A percentile compares a stretch with the other conserved stretches of the same genome.
phyloP scores from a whole-genome alignment of 2,329 filamentous ascomycete genomes.

The Phoma herbarum region DNA sequence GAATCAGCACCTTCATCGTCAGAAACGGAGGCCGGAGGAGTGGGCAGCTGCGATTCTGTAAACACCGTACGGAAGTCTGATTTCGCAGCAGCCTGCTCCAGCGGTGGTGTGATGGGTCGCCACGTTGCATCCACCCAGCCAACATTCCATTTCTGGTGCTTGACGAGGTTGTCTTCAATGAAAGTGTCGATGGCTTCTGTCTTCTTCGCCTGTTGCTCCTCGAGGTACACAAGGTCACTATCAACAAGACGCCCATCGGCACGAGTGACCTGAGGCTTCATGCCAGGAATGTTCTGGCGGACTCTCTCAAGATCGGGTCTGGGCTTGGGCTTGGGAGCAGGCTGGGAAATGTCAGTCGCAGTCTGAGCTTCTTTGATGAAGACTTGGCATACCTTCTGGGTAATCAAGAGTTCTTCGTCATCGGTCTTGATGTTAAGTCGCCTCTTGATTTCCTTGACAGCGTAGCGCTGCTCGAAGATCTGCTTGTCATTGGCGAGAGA shows the following conservation, averaged over 20 bases:
- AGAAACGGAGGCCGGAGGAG: slow-evolving; percentile 58
- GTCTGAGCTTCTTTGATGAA: slow-evolving; percentile 24
- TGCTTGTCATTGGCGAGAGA: slow-evolving; percentile 76
- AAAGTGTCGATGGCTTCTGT: slow-evolving; percentile 81
- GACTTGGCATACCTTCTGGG: slow-evolving; percentile 77
- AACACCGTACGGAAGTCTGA: slow-evolving; percentile 53
- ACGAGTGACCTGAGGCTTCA: slow-evolving; percentile 60
- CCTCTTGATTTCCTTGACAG: slow-evolving; percentile 87
- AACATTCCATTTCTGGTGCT: slow-evolving; percentile 91
- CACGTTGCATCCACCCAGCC: slow-evolving; percentile 88
- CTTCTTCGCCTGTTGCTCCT: slow-evolving; percentile 81
- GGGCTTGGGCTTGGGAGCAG: slow-evolving; percentile 58
- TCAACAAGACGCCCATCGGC: slow-evolving; percentile 75
- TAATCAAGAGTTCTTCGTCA: slow-evolving; percentile 85
- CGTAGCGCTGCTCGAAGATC: slow-evolving; percentile 83
- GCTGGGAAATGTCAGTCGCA: slow-evolving; percentile 38
- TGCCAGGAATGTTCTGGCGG: slow-evolving; percentile 73
- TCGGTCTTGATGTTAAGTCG: slow-evolving; percentile 89
- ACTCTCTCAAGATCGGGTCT: slow-evolving; percentile 67
- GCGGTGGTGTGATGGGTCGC: slow-evolving; percentile 81
- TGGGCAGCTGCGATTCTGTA: slow-evolving; percentile 54
- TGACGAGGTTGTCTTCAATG: slow-evolving; percentile 85
- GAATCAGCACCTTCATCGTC: slow-evolving; percentile 54
- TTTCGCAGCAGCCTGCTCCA: slow-evolving; percentile 58
- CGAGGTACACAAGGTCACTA: slow-evolving; percentile 78